Evolutionary conservation across 148 eudicot species (phyloP), one percentile per base, ranked within the genome.

Genomic region (Heliamphora exappendiculata): DNA sequence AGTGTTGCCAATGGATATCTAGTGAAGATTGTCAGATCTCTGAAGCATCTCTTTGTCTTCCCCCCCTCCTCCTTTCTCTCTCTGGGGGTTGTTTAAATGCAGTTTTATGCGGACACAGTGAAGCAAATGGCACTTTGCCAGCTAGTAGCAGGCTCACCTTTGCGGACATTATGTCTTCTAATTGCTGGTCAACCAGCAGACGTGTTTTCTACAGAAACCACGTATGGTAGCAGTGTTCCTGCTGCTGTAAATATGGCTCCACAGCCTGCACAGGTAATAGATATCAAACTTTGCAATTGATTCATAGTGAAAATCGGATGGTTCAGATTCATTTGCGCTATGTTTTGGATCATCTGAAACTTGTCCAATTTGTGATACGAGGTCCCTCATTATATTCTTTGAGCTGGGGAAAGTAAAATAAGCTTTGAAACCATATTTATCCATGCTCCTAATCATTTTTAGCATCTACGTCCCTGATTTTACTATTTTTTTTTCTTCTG

Each of bases 81-180:
- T 34, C 26, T 57, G 59, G 47, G 29, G 44, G 29, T 37, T 29
- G 12, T 19, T 70, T n/a, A 28, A 26, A 54, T 79, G 83, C 89
- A 93, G 98, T 91, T 88, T 81, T 93, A 93, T 75, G 84, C 79
- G 51, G 94, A 89, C 37, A 87, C 98, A 17, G 88, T 93, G 77
- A 93, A 87, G 87, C 89, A 91, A 84, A 89, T 93, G 96, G 98
- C 96, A 47, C 83, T 91, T 79, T 78, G 78, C 71, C 98, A 93
- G 81, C 78, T 91, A 63, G 86, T 85, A 72, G 84, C 96, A 17
- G 98, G 98, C 29, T 87, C 90, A 57, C 98, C 98, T 34, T 81
- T 93, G 82, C 88, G 98, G 78, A 93, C 98, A 37, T 81, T 93
- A 77, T 91, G 94, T 83, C 90, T 91, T 49, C 82, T 93, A 53